Percentiles rank a stretch among this genome's conserved stretches.
Conservation (phyloP, 2,329 filamentous ascomycete species). For the Phaeomoniella chlamydospora region DNA sequence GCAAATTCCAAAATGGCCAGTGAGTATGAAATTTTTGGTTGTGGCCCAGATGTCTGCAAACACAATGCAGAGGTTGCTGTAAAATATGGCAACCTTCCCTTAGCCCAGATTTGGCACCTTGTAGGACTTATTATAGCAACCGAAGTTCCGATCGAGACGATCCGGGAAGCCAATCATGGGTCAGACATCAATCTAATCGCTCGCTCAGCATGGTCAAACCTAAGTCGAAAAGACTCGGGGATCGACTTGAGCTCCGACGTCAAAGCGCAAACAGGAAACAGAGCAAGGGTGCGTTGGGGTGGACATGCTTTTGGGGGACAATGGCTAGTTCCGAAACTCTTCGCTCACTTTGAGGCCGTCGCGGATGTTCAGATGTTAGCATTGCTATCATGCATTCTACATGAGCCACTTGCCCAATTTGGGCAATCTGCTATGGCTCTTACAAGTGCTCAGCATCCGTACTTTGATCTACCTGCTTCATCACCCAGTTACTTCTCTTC, state of each 20-base stretch:
- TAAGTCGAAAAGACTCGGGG: constrained; percentile 19
- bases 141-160: constrained; percentile 55
- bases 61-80: constrained; percentile 71
- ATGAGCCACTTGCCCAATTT: constrained; percentile 28
- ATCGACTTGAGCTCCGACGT: constrained; percentile 11
- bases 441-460: constrained; percentile 6
- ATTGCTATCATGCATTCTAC: constrained; percentile 48
- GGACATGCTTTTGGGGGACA: constrained; percentile 38
- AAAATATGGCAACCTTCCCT: constrained; percentile 53
- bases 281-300: constrained; percentile 38
- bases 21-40: constrained; percentile 72
- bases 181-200: constrained; percentile 57
- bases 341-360: constrained; percentile 43
- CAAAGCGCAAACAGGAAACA: constrained; percentile 11
- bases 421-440: constrained; percentile 18
- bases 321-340: constrained; percentile 43
- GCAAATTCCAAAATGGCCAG: constrained; percentile 63
- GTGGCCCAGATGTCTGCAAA: constrained; percentile 64
- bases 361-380: constrained; percentile 53
- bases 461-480: constrained; percentile 21
- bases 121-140: constrained; percentile 63
- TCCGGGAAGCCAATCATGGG: constrained; percentile 32
- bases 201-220: constrained; percentile 40
- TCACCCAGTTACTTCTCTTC: constrained; percentile 32
- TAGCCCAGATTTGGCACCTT: constrained; percentile 74